These are phyloP conservation scores for Chrysanthemum lavandulifolium DNA, from an alignment of 129 eudicot species.

Conservation along the genomic window DNA sequence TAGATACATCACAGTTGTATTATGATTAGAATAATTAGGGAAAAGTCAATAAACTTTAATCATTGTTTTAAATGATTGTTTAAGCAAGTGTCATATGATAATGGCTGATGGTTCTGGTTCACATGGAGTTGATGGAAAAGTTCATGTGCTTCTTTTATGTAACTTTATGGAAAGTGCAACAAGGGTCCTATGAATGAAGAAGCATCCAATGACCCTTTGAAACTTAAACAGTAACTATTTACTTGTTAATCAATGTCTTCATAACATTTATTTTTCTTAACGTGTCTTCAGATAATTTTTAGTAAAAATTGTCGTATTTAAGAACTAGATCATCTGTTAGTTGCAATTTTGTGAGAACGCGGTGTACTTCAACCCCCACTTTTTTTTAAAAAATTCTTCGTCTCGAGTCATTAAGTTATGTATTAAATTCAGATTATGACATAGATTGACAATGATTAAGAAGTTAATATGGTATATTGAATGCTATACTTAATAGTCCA, in stretches of 20 bases:
- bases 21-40: not conserved
- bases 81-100: slow-evolving; percentile 30
- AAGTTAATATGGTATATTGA: not conserved
- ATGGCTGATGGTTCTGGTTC: slow-evolving; percentile 17
- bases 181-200: slow-evolving; percentile 25
- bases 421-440: not conserved
- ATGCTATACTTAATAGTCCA: not conserved
- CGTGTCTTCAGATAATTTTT: too few species aligned
- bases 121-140: slow-evolving; percentile 33
- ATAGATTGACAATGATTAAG: not conserved
- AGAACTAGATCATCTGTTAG: too few species aligned
- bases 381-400: not conserved
- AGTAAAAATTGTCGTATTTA: too few species aligned
- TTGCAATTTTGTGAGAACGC: too few species aligned
- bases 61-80: slow-evolving; percentile 18
- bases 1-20: slow-evolving; percentile 27
- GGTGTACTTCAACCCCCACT: too few species aligned
- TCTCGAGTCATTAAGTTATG: too few species aligned
- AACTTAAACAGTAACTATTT: not conserved
- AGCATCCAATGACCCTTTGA: slow-evolving; percentile 1
- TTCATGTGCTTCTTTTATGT: slow-evolving; percentile 13
- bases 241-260: not conserved
- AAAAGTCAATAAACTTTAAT: slow-evolving; percentile 6
- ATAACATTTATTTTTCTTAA: not conserved
- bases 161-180: slow-evolving; percentile 25